Base-by-base conservation (phyloP, 177 flowering plant species). In the Vitis hybrid region DNA sequence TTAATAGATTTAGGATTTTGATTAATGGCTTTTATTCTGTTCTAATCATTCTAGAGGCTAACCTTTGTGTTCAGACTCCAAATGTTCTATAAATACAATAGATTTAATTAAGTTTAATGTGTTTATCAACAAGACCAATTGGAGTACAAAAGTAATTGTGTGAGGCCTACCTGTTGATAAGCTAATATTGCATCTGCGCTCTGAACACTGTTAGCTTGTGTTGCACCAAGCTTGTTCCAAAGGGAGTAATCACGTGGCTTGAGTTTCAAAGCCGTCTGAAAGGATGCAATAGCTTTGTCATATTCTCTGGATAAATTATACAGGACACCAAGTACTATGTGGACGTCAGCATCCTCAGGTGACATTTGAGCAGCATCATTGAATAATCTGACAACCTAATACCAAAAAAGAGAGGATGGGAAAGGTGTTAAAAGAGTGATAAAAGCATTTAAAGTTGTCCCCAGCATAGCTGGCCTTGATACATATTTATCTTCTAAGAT, bases 191-290 rank as follows among this genome's bases (percentile, higher is more conserved):
- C 99, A 80, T 95, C 97, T 52, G 92, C 89, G 79, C 99, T 93
- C 80, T 93, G 98, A 66, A 93, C 88, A 73, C 99, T 95, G 72
- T 95, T 95, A 59, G 99, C 99, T 76, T 95, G 98, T 62, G 99
- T 95, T 59, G 98, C 99, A 64, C 99, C 99, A 67, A 95, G 92
- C 79, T 95, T 95, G 82, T 95, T 95, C 99, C 99, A 95, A 53
- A 95, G 92, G 65, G 99, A 95, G 69, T 95, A 95, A 81, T 95
- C 99, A 29, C 82, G 85, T 45, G 99, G 98, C 78, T 88, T 95
- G 62, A 95, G 92, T 74, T 91, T 84, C 74, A 95, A 71, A 63
- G 98, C 97, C 10, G 82, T 90, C 77, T 89, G 75, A 67, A 87
- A 88, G 29, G 90, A 77, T 18, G 69, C 79, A 73, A 90, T 86